These are phyloP conservation scores for Trypanosomatidae sp. DNA, from an alignment of 208 protist species.

Conservation along the genomic window DNA sequence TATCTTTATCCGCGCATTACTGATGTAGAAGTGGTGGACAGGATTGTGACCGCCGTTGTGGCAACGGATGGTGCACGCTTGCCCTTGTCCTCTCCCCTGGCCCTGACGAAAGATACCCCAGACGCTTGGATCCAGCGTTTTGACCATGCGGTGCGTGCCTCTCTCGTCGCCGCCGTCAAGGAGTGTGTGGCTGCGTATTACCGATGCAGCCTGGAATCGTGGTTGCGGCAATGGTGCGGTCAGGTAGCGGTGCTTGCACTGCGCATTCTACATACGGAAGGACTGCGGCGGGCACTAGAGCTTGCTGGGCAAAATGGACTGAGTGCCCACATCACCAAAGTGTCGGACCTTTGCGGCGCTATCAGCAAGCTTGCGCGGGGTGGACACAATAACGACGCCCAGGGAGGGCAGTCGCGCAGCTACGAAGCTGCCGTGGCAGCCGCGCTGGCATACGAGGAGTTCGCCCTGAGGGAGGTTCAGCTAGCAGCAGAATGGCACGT, in stretches of 20 bases:
- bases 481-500: slow-evolving; percentile 48
- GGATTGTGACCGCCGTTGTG: slow-evolving; percentile 40
- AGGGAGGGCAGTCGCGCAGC: neutral
- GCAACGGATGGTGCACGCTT: slow-evolving; percentile 58
- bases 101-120: slow-evolving; percentile 41
- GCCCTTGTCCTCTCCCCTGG: slow-evolving; percentile 30
- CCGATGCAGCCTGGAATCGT: slow-evolving; percentile 37
- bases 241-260: slow-evolving; percentile 71
- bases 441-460: slow-evolving; percentile 59
- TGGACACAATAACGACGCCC: neutral
- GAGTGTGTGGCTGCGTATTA: slow-evolving; percentile 37
- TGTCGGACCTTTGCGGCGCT: slow-evolving; percentile 54
- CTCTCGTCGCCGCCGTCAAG: slow-evolving; percentile 54
- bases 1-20: slow-evolving; percentile 65
- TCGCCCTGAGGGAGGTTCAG: slow-evolving; percentile 50
- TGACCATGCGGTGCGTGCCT: slow-evolving; percentile 49
- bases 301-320: slow-evolving; percentile 54
- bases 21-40: slow-evolving; percentile 40
- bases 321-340: slow-evolving; percentile 44
- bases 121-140: slow-evolving; percentile 75
- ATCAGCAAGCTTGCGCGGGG: slow-evolving; percentile 41
- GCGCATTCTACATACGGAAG: slow-evolving; percentile 66
- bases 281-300: slow-evolving; percentile 57
- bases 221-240: slow-evolving; percentile 67
- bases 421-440: slow-evolving; percentile 26